phyloP scores from a whole-genome alignment of 495 filamentous ascomycete species.

The Recurvomyces mirabilis region DNA sequence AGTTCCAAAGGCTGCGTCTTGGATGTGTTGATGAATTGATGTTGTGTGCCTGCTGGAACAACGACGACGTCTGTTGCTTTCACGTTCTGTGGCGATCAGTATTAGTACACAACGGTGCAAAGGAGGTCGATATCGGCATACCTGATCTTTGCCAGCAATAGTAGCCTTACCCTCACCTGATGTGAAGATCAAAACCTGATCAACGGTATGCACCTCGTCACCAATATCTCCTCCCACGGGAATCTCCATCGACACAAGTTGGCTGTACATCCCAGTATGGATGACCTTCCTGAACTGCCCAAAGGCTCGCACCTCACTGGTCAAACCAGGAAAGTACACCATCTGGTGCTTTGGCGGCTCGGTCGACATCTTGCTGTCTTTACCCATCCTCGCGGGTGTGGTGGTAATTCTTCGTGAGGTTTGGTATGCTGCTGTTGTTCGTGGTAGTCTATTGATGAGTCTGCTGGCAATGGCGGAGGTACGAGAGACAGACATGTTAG shows the following conservation, averaged over 20 bases:
- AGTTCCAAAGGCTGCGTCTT: conserved; percentile 39
- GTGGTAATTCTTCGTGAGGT: no score
- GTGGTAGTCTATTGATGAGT: no score
- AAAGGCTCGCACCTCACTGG: conserved; percentile 39
- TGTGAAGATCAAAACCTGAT: conserved; percentile 55
- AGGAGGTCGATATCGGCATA: neutral
- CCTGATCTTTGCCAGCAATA: conserved; percentile 47
- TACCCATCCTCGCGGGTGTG: conserved; percentile 15
- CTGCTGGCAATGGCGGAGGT: no score
- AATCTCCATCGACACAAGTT: conserved; percentile 54
- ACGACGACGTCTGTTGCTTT: conserved; percentile 50
- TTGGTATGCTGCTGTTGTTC: no score
- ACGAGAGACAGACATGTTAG: no score
- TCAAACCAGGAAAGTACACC: conserved; percentile 46
- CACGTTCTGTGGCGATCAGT: conserved; percentile 34
- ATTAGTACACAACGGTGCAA: conserved; percentile 1
- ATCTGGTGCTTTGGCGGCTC: conserved; percentile 35
- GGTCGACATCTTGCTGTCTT: conserved; percentile 23
- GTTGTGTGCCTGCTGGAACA: conserved; percentile 54
- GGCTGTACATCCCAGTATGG: conserved; percentile 51
- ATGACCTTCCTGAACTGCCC: conserved; percentile 50
- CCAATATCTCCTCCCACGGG: conserved; percentile 54
- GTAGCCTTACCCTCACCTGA: conserved; percentile 45
- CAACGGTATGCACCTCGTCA: conserved; percentile 49
- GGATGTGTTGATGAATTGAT: conserved; percentile 55